A percentile compares a stretch with the other conserved stretches of the same genome.
These are phyloP conservation scores for Syzygium syzygioides DNA, from an alignment of 441 rosid genomes.

Conservation along the genomic window DNA sequence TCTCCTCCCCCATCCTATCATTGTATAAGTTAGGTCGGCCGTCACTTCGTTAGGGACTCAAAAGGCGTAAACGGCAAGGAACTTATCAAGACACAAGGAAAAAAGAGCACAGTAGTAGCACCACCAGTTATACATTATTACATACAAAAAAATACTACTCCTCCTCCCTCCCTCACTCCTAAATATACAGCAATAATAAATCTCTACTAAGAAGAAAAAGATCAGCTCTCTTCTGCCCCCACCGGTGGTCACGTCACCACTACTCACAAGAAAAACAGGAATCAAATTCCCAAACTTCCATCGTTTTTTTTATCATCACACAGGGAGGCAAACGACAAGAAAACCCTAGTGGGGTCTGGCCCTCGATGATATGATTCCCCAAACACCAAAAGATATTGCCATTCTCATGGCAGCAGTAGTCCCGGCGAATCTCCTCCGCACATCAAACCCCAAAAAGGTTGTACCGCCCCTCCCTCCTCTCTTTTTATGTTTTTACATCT, in stretches of 20 bases:
- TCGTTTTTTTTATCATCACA: not conserved
- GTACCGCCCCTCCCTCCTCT: slow-evolving; percentile 8
- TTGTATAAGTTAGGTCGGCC: not conserved
- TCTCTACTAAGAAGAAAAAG: slow-evolving; percentile 8
- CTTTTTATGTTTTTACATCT: not conserved
- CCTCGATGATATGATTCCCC: slow-evolving; percentile 5
- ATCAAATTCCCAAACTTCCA: slow-evolving; percentile 29
- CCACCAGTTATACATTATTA: not conserved
- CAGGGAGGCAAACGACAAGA: not conserved
- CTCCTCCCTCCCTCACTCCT: slow-evolving; percentile 6
- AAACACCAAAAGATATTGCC: not conserved
- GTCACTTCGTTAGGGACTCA: not conserved
- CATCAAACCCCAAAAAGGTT: slow-evolving; percentile 34
- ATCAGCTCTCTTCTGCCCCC: slow-evolving; percentile 1
- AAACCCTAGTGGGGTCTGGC: slow-evolving; percentile 24
- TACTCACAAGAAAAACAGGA: slow-evolving; percentile 12
- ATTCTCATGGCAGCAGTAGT: slow-evolving; percentile 3
- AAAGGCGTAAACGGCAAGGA: not conserved
- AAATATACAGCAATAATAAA: slow-evolving; percentile 32
- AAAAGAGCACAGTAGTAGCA: not conserved
- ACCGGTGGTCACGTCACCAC: slow-evolving; percentile 9
- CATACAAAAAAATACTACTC: slow-evolving; percentile 3
- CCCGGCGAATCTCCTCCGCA: slow-evolving; percentile 15
- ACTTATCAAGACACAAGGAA: slow-evolving; percentile 12
- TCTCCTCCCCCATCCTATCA: not conserved